Conservation (phyloP, 331 rosid genomes). For the Saraca asoca region DNA sequence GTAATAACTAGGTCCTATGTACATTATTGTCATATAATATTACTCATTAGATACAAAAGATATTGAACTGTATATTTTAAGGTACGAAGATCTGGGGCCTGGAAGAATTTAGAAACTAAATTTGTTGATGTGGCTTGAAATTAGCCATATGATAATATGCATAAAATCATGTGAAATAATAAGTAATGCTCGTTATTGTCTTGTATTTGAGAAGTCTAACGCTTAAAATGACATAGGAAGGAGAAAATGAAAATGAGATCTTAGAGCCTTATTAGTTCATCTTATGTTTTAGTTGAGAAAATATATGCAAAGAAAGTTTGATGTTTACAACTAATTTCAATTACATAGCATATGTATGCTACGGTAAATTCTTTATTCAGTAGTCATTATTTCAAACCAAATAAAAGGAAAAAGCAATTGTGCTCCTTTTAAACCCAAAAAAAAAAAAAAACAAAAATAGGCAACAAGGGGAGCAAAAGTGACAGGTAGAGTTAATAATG, state of each 20-base stretch:
- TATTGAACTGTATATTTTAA: background rate
- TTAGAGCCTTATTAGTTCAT: background rate
- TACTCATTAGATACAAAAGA: background rate
- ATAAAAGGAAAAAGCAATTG: background rate
- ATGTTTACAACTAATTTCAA: too few relatives aligned
- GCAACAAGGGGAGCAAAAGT: too few relatives aligned
- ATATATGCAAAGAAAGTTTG: too few relatives aligned
- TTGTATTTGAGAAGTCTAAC: too few relatives aligned
- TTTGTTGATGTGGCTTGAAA: background rate
- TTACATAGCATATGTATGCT: too few relatives aligned
- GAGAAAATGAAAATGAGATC: background rate
- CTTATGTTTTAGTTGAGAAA: background rate
- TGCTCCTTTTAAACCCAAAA: background rate
- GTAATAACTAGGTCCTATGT: background rate
- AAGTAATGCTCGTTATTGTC: background rate
- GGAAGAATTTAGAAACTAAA: background rate
- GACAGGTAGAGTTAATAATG: too few relatives aligned
- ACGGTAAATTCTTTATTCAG: too few relatives aligned
- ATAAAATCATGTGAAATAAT: background rate
- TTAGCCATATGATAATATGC: background rate
- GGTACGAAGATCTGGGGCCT: background rate
- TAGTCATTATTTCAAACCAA: background rate
- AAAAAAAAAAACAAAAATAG: too few relatives aligned
- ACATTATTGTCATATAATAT: slow-evolving; percentile 4
- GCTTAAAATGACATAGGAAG: too few relatives aligned